Evolutionary conservation across 2,329 filamentous ascomycete species (phyloP).

Genomic region (Thielaviopsis populi): DNA sequence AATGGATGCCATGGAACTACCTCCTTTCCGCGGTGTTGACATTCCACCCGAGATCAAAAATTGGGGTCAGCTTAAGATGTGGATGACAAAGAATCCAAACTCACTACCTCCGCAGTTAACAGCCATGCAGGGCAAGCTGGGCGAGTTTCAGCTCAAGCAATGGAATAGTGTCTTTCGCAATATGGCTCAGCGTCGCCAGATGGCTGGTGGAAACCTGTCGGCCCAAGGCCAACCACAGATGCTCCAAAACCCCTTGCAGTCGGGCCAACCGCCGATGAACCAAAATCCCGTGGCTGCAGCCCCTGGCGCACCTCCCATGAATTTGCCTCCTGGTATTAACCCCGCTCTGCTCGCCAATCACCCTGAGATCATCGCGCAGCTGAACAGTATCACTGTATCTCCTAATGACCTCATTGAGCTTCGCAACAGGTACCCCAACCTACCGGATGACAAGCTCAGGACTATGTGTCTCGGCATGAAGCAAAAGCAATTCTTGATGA

Average conservation of each 20-base stretch:
- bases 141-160: slow-evolving; percentile 22
- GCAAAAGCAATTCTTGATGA: slow-evolving; percentile 18
- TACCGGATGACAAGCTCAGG: neutral
- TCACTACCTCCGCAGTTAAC: slow-evolving; percentile 17
- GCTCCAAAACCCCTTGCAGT: slow-evolving; percentile 3
- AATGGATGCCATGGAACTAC: slow-evolving; percentile 35
- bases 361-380: neutral
- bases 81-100: slow-evolving; percentile 26
- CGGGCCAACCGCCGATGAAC: slow-evolving; percentile 10
- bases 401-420: neutral
- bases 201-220: neutral
- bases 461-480: neutral
- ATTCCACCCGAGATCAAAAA: slow-evolving; percentile 33
- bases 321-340: neutral
- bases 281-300: slow-evolving; percentile 17
- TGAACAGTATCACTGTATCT: neutral
- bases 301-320: neutral
- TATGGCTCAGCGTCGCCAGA: slow-evolving; percentile 7
- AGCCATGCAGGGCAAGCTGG: slow-evolving; percentile 8
- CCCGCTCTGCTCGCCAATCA: neutral
- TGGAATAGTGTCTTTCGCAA: slow-evolving; percentile 11
- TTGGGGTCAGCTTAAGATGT: slow-evolving; percentile 33
- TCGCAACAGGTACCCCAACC: neutral
- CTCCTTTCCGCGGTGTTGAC: slow-evolving; percentile 23
- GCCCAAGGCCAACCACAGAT: neutral